Percentiles rank a stretch among this genome's conserved stretches.
These are phyloP conservation scores for Phytopythium cucurbitacearum DNA, from an alignment of 352 stramenopile genomes.

Conservation along the genomic window DNA sequence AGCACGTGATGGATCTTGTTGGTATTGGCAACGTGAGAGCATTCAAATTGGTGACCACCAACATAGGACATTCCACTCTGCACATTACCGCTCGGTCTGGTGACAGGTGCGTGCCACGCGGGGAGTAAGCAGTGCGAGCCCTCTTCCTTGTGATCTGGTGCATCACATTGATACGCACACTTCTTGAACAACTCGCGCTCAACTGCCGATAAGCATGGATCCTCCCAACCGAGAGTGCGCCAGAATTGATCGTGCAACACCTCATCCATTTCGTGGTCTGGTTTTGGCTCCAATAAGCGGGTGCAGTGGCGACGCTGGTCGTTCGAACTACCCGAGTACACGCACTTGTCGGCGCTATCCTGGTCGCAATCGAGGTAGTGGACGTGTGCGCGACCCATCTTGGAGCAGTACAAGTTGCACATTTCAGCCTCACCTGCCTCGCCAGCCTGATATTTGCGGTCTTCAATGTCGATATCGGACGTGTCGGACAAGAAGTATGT, in stretches of 20 bases:
- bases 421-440: constrained; percentile 15
- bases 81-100: constrained; percentile 7
- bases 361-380: constrained; percentile 73
- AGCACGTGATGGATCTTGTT: constrained; percentile 75
- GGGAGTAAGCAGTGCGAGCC: constrained; percentile 57
- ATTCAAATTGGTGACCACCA: constrained; percentile 68
- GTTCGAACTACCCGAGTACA: constrained; percentile 37
- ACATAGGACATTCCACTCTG: constrained; percentile 43
- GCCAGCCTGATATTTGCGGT: constrained; percentile 66
- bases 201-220: constrained; percentile 51
- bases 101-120: constrained; percentile 51
- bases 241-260: constrained; percentile 75
- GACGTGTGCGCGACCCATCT: constrained; percentile 73
- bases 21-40: constrained; percentile 46
- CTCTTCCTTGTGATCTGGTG: constrained; percentile 53
- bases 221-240: constrained; percentile 70
- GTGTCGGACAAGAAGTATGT: constrained; percentile 60
- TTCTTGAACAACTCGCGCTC: constrained; percentile 64
- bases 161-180: constrained; percentile 70
- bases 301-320: constrained; percentile 74
- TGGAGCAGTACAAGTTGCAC: constrained; percentile 65
- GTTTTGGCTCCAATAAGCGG: constrained; percentile 44
- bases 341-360: constrained; percentile 20
- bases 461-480: constrained; percentile 55
- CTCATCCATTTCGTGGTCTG: constrained; percentile 52